These are phyloP conservation scores for Cryomyces antarcticus DNA, from an alignment of 495 filamentous ascomycete genomes.

Conservation along the genomic window DNA sequence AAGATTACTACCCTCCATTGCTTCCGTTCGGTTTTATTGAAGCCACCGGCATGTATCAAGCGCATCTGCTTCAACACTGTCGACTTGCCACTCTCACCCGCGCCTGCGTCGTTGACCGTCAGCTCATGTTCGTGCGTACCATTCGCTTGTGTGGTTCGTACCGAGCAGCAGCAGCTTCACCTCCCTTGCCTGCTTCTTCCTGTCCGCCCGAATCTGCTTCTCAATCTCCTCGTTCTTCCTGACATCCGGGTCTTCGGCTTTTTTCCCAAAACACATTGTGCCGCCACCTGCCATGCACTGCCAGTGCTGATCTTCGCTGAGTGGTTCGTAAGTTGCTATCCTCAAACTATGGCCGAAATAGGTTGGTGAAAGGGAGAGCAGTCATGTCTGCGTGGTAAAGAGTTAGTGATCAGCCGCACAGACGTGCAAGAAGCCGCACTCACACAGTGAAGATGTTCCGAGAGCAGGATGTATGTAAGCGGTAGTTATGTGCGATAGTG, in stretches of 20 bases:
- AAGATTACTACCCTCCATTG: slow-evolving; percentile 84
- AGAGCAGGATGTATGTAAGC: no score
- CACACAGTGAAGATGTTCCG: no score
- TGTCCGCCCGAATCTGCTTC: slow-evolving; percentile 89
- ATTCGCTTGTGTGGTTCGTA: slow-evolving; percentile 25
- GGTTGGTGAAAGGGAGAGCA: no score
- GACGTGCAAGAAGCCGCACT: no score
- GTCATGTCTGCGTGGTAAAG: no score
- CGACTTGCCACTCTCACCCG: slow-evolving; percentile 98
- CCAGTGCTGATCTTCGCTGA: no score
- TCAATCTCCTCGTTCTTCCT: slow-evolving; percentile 94
- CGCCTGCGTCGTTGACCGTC: slow-evolving; percentile 36
- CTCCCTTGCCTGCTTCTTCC: slow-evolving; percentile 88
- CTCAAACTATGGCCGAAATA: no score
- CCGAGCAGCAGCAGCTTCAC: slow-evolving; percentile 98
- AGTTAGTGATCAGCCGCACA: no score
- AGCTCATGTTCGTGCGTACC: not conserved
- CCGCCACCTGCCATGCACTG: no score
- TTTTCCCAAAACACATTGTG: slow-evolving; percentile 20
- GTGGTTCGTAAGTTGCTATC: no score
- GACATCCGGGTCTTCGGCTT: slow-evolving; percentile 11
- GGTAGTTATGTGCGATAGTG: no score
- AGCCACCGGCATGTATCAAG: slow-evolving; percentile 65
- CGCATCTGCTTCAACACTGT: slow-evolving; percentile 99
- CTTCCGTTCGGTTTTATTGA: slow-evolving; percentile 58